Base-by-base conservation (phyloP, 2,329 filamentous ascomycete genomes). In the Epichloe brachyelytri region DNA sequence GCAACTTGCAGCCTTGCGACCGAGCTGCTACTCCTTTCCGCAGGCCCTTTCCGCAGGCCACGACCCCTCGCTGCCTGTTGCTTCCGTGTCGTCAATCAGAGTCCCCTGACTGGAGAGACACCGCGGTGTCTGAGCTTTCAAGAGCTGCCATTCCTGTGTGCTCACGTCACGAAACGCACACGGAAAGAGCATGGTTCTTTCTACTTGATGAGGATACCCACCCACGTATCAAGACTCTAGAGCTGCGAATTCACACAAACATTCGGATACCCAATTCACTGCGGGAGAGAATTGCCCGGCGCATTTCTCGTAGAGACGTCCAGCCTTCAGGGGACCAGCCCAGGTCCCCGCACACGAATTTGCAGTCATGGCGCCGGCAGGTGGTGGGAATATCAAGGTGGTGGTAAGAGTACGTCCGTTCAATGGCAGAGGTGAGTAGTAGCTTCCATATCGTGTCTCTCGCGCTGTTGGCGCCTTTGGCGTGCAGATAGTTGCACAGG, bases 311-410 rank as follows among this genome's bases (percentile, higher is more conserved):
- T 51, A 51, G 54, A 54, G 53, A 60, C 57, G 51, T 49, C 51
- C 51, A 49, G 50, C 52, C 50, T 58, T 46, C 50, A 61, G 66
- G 65, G 66, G 64, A 62, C 67, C 65, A 58, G 39, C 52, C 47
- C 54, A 55, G 67, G 66, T 67, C 67, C 66, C 67, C 65, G 54
- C 58, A 56, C 57, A 57, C 57, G 53, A 54, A 53, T 51, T 53
- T 55, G 58, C 58, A 61, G 57, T 50, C 62, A 70, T 70, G 68
- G 61, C 68, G 58, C 67, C 74, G 55, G 73, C 79, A 60, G 87
- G 87, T 64, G 89, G 86, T 72, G 90, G 93, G 66, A 98, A 98
- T 67, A 98, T 98, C 70, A 98, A 98, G 83, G 93, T 98, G 74
- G 93, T 98, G 76, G 93, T 98, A 75, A 83, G 93, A 73, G 84